Conservation (phyloP, 176 grass and related monocot species). For the Musa acuminata region DNA sequence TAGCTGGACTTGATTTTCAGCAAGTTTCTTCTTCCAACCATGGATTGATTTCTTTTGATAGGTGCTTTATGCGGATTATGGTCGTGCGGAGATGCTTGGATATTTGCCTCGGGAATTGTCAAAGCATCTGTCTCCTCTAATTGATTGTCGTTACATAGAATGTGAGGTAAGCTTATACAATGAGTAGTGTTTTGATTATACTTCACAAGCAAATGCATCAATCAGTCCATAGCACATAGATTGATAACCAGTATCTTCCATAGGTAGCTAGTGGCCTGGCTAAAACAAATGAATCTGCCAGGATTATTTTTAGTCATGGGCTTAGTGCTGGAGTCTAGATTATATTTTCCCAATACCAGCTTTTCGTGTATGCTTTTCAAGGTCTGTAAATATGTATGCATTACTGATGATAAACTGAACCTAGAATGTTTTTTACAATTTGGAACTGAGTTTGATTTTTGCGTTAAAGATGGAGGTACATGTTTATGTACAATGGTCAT, state of each 20-base stretch:
- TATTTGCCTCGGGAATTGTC: constrained; percentile 77
- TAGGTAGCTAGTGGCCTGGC: neutral
- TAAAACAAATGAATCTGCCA: neutral
- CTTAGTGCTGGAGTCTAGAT: neutral
- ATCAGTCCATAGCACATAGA: neutral
- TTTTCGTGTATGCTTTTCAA: too few species aligned
- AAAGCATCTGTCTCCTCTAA: constrained; percentile 68
- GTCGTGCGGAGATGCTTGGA: constrained; percentile 41
- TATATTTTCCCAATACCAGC: neutral
- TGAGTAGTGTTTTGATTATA: neutral
- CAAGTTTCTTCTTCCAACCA: constrained; percentile 9
- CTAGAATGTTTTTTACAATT: too few species aligned
- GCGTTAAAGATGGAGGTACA: too few species aligned
- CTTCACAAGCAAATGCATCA: neutral
- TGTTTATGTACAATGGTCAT: too few species aligned
- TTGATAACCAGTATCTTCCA: neutral
- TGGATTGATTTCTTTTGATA: constrained; percentile 32
- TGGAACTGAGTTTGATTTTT: too few species aligned
- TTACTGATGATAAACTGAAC: too few species aligned
- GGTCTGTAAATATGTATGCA: too few species aligned
- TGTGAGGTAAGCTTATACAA: constrained; percentile 48
- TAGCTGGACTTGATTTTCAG: constrained; percentile 9
- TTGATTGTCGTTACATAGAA: constrained; percentile 49
- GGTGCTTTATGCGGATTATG: constrained; percentile 56
- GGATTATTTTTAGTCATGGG: neutral